These are phyloP conservation scores for Arabis alpina DNA, from an alignment of 345 rosid genomes.

Conservation along the genomic window DNA sequence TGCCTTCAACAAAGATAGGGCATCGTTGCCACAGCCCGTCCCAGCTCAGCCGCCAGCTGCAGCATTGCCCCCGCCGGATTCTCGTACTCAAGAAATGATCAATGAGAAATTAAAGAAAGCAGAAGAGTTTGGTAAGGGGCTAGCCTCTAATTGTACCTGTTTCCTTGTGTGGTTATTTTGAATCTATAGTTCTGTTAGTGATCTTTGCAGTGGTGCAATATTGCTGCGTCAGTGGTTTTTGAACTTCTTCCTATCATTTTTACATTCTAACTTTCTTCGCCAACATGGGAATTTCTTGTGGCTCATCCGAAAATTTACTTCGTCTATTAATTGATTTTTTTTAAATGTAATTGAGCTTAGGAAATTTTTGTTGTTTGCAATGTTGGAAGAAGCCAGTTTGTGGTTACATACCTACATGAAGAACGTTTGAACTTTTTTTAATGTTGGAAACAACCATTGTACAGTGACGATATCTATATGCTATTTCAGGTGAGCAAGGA, in stretches of 20 bases:
- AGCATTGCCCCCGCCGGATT: conserved; percentile 77
- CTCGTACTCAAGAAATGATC: conserved; percentile 97
- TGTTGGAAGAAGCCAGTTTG: conserved; percentile 12
- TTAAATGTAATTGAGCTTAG: conserved; percentile 12
- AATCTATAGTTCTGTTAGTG: not conserved
- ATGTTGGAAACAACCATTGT: conserved; percentile 14
- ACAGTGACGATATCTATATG: not conserved
- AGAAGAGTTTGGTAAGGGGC: conserved; percentile 85
- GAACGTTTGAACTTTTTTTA: not conserved
- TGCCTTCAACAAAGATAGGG: conserved; percentile 98
- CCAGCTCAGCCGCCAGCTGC: conserved; percentile 77
- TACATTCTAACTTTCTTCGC: not conserved
- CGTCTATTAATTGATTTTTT: not conserved
- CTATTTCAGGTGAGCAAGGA: conserved; percentile 86
- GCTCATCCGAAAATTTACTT: not conserved
- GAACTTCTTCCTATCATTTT: not conserved
- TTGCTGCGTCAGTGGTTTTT: not conserved
- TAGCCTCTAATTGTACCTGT: conserved; percentile 15
- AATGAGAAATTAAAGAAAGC: conserved; percentile 98
- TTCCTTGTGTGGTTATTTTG: conserved; percentile 4
- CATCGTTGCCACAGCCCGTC: conserved; percentile 87
- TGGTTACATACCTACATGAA: conserved; percentile 1
- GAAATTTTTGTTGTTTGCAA: not conserved
- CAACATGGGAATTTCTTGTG: conserved; percentile 2
- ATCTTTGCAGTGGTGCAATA: not conserved